Evolutionary conservation across 2,329 filamentous ascomycete species (phyloP).

Genomic region (Aciculosporium take): DNA sequence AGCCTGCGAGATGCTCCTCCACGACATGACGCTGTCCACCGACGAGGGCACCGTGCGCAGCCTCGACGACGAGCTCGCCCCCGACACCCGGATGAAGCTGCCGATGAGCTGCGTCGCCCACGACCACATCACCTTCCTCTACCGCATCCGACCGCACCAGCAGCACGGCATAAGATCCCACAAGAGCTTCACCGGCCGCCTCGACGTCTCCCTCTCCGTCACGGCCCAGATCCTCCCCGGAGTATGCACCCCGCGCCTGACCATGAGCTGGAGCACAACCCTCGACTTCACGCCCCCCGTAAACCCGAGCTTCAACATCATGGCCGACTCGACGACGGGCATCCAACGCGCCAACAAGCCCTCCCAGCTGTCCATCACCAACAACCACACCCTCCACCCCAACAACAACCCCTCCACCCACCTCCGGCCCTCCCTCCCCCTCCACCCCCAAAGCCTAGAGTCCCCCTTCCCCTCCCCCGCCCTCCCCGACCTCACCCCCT

Average conservation of each 20-base stretch:
- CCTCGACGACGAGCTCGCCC: conserved; percentile 27
- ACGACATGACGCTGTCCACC: conserved; percentile 43
- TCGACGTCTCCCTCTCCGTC: conserved; percentile 48
- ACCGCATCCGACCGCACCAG: conserved; percentile 44
- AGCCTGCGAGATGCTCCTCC: conserved; percentile 49
- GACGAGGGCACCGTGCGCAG: conserved; percentile 44
- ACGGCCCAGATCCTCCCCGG: conserved; percentile 40
- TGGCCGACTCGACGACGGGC: conserved; percentile 31
- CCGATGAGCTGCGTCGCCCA: conserved; percentile 51
- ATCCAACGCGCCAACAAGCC: conserved; percentile 49
- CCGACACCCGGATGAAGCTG: conserved; percentile 29
- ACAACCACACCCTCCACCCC: conserved; percentile 22
- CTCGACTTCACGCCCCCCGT: conserved; percentile 56
- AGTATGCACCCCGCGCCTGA: conserved; percentile 44
- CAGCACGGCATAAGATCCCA: conserved; percentile 28
- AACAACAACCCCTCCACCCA: conserved; percentile 37
- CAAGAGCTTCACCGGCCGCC: conserved; percentile 34
- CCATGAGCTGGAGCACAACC: conserved; percentile 52
- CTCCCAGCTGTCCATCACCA: conserved; percentile 46
- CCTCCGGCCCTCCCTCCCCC: conserved; percentile 45
- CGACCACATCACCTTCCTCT: conserved; percentile 64
- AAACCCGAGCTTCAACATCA: conserved; percentile 46
- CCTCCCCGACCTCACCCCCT: conserved; percentile 31
- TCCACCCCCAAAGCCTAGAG: conserved; percentile 43
- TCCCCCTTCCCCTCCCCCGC: conserved; percentile 17